Conservation (phyloP, 768 basidiomycete genomes). For the Pisolithus marmoratus region DNA sequence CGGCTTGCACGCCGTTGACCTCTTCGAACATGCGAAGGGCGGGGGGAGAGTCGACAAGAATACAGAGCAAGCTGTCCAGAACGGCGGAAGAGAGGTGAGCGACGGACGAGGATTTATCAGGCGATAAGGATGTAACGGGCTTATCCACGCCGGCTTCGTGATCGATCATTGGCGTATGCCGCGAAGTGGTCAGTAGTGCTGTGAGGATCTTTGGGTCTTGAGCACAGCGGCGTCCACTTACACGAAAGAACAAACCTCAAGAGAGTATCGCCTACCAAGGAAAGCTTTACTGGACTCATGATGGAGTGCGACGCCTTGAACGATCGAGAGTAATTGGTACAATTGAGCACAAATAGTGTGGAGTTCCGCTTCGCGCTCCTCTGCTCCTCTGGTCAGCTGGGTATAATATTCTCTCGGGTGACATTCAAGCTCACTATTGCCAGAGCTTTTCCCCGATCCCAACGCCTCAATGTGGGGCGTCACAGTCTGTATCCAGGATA, state of each 20-base stretch:
- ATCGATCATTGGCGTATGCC: slow-evolving; percentile 45
- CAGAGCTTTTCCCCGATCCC: slow-evolving; percentile 35
- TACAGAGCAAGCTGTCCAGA: slow-evolving; percentile 80
- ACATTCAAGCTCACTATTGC: slow-evolving; percentile 33
- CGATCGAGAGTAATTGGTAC: slow-evolving; percentile 53
- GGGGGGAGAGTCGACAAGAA: slow-evolving; percentile 79
- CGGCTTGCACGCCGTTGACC: slow-evolving; percentile 66
- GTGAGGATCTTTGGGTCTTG: slow-evolving; percentile 53
- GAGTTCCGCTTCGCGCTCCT: slow-evolving; percentile 44
- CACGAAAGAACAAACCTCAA: slow-evolving; percentile 48
- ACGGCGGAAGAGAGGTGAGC: slow-evolving; percentile 63
- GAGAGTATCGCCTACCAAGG: slow-evolving; percentile 58
- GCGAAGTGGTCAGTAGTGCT: slow-evolving; percentile 63
- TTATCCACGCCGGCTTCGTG: slow-evolving; percentile 1
- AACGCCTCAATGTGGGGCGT: slow-evolving; percentile 46
- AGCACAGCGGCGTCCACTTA: slow-evolving; percentile 1
- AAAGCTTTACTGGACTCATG: slow-evolving; percentile 64
- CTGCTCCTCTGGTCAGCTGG: slow-evolving; percentile 18
- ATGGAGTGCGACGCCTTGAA: slow-evolving; percentile 72
- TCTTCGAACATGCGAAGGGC: slow-evolving; percentile 78
- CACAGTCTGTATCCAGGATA: slow-evolving; percentile 55
- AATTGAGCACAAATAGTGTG: slow-evolving; percentile 47
- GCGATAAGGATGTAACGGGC: slow-evolving; percentile 7
- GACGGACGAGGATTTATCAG: slow-evolving; percentile 15
- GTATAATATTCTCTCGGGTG: not conserved